Evolutionary conservation across 78 protist genomes (phyloP).

Genomic region (Ministeria vibrans): DNA sequence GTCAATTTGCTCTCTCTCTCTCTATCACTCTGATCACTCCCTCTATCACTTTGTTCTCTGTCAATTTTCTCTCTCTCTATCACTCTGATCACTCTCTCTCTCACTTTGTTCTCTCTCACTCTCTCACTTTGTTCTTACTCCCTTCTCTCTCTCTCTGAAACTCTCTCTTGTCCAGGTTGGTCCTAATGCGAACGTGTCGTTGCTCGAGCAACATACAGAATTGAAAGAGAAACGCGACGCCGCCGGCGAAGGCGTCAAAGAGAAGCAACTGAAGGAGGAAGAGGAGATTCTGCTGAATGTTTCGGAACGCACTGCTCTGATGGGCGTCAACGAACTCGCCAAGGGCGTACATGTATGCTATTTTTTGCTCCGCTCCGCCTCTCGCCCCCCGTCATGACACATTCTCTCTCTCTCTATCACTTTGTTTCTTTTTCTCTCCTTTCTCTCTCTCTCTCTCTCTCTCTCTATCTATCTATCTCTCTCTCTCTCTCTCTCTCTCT

Average conservation of each 20-base stretch:
- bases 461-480: background rate
- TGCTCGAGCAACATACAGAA: conserved; percentile 4
- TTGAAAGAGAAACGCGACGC: background rate
- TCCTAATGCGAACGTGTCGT: background rate
- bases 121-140: background rate
- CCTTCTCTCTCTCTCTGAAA: background rate
- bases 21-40: too few species aligned
- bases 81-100: background rate
- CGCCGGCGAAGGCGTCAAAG: background rate
- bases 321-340: conserved; percentile 28
- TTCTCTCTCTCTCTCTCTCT: background rate
- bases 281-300: conserved; percentile 13
- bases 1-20: too few species aligned
- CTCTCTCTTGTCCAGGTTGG: background rate
- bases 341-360: conserved; percentile 11
- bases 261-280: conserved; percentile 12
- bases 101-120: background rate
- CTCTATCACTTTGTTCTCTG: background rate
- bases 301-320: conserved; percentile 2
- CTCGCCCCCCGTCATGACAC: too few species aligned
- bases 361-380: too few species aligned
- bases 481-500: background rate
- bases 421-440: background rate
- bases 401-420: background rate
- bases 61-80: background rate